phyloP scores from a whole-genome alignment of 257 asterid species.

The Solanum sejunctum region DNA sequence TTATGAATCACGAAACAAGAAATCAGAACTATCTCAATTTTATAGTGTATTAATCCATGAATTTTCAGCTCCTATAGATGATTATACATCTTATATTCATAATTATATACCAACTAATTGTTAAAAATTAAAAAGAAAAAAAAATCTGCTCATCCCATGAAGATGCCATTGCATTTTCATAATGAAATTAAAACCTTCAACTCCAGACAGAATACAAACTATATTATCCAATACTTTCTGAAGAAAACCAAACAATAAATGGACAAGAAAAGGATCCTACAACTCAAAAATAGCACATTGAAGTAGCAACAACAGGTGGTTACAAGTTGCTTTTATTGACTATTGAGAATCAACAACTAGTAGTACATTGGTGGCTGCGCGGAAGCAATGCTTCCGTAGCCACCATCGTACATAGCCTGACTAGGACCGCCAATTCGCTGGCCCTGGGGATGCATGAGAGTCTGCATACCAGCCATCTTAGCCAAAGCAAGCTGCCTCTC shows the following conservation, averaged over 20 bases:
- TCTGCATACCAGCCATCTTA: constrained; percentile 49
- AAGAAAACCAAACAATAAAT: neutral
- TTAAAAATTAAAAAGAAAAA: neutral
- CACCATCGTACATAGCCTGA: constrained; percentile 46
- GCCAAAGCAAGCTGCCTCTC: constrained; percentile 52
- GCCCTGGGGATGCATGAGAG: constrained; percentile 47
- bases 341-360: constrained; percentile 8
- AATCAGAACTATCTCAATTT: too few relatives aligned
- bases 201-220: neutral
- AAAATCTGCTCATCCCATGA: neutral
- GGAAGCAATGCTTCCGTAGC: constrained; percentile 25
- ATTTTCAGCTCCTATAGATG: too few relatives aligned
- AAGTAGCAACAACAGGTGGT: neutral
- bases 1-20: too few relatives aligned
- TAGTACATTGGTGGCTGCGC: constrained; percentile 54
- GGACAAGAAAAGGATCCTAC: neutral
- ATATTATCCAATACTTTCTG: neutral
- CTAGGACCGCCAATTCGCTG: constrained; percentile 45
- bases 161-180: neutral
- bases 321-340: neutral
- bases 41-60: neutral
- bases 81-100: too few relatives aligned
- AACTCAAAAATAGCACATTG: neutral
- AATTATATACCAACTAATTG: too few relatives aligned
- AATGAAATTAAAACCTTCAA: neutral